These are phyloP conservation scores for Solanum sitiens DNA, from an alignment of 257 asterid genomes.

Conservation along the genomic window DNA sequence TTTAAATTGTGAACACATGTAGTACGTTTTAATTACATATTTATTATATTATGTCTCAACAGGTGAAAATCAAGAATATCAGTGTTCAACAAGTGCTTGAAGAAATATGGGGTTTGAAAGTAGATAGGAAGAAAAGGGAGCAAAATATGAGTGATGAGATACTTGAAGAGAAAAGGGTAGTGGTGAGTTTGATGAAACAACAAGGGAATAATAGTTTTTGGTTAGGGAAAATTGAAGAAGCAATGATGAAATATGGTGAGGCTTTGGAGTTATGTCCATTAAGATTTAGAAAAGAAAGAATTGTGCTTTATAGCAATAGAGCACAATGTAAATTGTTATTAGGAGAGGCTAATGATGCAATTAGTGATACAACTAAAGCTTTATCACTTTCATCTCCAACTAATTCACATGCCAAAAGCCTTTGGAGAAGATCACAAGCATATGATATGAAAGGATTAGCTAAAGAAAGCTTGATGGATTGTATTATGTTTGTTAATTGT, in stretches of 20 bases:
- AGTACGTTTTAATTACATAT: not conserved
- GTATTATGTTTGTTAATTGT: slow-evolving; percentile 40
- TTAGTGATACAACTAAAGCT: slow-evolving; percentile 74
- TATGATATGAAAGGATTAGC: slow-evolving; percentile 77
- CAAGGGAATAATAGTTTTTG: slow-evolving; percentile 37
- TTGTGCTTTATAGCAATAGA: slow-evolving; percentile 44
- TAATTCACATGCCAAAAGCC: slow-evolving; percentile 56
- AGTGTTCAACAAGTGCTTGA: slow-evolving; percentile 18
- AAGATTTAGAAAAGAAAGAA: slow-evolving; percentile 43
- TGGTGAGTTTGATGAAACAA: slow-evolving; percentile 31
- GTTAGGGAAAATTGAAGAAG: slow-evolving; percentile 45
- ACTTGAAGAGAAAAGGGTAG: slow-evolving; percentile 24
- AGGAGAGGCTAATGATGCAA: slow-evolving; percentile 43
- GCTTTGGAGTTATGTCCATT: slow-evolving; percentile 58
- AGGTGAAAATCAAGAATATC: slow-evolving; percentile 13
- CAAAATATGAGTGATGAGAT: slow-evolving; percentile 25
- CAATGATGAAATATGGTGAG: slow-evolving; percentile 34
- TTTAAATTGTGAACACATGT: not conserved
- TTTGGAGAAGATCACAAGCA: slow-evolving; percentile 77
- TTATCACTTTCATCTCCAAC: slow-evolving; percentile 63
- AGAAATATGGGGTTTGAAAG: slow-evolving; percentile 30
- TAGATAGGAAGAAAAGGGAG: slow-evolving; percentile 28
- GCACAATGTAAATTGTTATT: slow-evolving; percentile 45
- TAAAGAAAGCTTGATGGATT: slow-evolving; percentile 81
- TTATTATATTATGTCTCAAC: not conserved